Conservation (phyloP, 2,329 filamentous ascomycete species). For the Eutypella sp. region DNA sequence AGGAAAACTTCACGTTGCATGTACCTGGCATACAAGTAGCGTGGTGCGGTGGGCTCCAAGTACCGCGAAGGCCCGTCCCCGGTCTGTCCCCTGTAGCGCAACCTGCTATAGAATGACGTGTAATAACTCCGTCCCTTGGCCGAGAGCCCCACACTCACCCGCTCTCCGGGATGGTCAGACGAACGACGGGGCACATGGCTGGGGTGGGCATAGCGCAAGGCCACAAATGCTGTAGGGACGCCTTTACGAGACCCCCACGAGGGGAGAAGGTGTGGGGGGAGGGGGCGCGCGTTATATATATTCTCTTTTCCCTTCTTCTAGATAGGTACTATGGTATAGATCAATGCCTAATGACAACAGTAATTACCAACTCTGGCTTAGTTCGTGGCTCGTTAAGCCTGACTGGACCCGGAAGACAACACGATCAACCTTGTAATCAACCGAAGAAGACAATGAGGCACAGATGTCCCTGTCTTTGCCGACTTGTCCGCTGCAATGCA, state of each 20-base stretch:
- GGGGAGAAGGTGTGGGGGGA: no score
- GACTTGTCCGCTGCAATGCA: neutral
- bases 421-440: neutral
- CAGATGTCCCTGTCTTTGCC: no score
- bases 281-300: no score
- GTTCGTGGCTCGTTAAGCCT: slow-evolving; percentile 18
- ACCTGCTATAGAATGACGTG: slow-evolving; percentile 16
- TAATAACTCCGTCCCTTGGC: slow-evolving; percentile 4
- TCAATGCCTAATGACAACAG: slow-evolving; percentile 24
- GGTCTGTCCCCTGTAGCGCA: slow-evolving; percentile 4
- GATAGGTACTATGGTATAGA: slow-evolving; percentile 13
- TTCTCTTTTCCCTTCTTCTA: slow-evolving; percentile 15
- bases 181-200: slow-evolving; percentile 23
- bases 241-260: slow-evolving; percentile 15
- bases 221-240: slow-evolving; percentile 11
- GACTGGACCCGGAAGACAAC: slow-evolving; percentile 17
- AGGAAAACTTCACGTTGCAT: slow-evolving; percentile 18
- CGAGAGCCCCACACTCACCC: slow-evolving; percentile 8
- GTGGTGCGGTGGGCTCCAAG: slow-evolving; percentile 17
- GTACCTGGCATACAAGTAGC: slow-evolving; percentile 20
- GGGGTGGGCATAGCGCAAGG: slow-evolving; percentile 11
- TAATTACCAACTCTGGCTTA: slow-evolving; percentile 10
- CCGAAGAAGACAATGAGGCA: neutral
- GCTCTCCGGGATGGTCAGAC: slow-evolving; percentile 11
- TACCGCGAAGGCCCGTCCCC: no score